Evolutionary conservation across 441 rosid species (phyloP).

Genomic region (Francoa sonchifolia): DNA sequence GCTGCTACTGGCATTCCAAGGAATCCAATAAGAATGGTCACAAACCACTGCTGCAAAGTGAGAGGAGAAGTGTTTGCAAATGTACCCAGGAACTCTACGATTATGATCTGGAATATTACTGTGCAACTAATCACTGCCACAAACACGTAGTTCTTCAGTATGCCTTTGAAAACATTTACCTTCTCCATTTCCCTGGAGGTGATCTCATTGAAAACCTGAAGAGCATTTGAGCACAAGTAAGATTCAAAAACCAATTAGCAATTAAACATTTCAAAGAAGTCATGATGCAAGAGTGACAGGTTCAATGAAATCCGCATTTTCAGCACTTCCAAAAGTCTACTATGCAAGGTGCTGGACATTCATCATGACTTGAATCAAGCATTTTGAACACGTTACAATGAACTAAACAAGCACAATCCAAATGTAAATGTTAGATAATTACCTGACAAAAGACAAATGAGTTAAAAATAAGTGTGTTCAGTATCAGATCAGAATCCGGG

Average conservation of each 20-base stretch:
- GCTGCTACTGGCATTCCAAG: conserved; percentile 75
- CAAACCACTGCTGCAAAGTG: conserved; percentile 33
- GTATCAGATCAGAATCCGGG: conserved; percentile 29
- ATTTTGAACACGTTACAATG: background rate
- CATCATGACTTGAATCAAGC: background rate
- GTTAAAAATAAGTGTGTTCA: conserved; percentile 54
- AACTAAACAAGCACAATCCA: background rate
- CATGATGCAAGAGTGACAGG: background rate
- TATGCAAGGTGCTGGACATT: background rate
- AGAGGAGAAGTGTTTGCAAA: conserved; percentile 39
- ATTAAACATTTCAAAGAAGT: too few relatives aligned
- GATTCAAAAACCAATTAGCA: background rate
- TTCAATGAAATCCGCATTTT: background rate
- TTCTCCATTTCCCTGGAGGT: conserved; percentile 51
- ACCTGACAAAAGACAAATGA: conserved; percentile 53
- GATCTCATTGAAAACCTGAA: conserved; percentile 47
- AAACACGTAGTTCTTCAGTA: conserved; percentile 33
- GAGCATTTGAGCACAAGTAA: background rate
- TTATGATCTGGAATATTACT: conserved; percentile 28
- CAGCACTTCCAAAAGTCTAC: background rate
- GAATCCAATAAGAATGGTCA: conserved; percentile 36
- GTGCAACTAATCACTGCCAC: conserved; percentile 31
- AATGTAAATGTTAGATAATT: background rate
- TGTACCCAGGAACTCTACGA: conserved; percentile 30
- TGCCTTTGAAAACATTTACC: conserved; percentile 33